Percentiles rank a stretch among this genome's conserved stretches.
These are phyloP conservation scores for Stereocaulon alpinum DNA, from an alignment of 495 filamentous ascomycete genomes.

Conservation along the genomic window DNA sequence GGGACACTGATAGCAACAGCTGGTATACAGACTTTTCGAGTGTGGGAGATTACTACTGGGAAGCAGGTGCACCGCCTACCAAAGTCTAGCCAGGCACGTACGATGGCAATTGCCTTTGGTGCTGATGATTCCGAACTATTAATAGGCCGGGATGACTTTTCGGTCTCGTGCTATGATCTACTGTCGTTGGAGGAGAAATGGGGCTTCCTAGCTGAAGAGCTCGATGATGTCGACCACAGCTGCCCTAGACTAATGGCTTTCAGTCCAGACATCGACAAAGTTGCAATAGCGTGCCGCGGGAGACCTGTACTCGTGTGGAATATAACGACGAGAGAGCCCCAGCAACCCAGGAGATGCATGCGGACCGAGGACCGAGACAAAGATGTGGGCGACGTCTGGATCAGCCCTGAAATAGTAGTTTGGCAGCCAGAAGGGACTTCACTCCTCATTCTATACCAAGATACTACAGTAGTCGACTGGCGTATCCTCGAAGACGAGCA, in stretches of 20 bases:
- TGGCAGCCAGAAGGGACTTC: constrained; percentile 23
- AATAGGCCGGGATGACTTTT: too few species aligned
- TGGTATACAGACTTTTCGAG: too few species aligned
- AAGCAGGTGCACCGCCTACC: too few species aligned
- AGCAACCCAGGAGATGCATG: constrained; percentile 15
- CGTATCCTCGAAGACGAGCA: constrained; percentile 10
- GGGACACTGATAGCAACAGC: not conserved
- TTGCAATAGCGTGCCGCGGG: constrained; percentile 19
- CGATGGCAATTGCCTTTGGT: too few species aligned
- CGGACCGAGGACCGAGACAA: constrained; percentile 3
- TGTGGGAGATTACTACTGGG: too few species aligned
- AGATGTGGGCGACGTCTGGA: constrained; percentile 17
- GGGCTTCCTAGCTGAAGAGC: too few species aligned
- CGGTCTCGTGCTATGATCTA: too few species aligned
- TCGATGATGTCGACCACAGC: too few species aligned
- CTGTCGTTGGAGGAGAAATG: too few species aligned
- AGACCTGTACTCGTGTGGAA: constrained; percentile 17
- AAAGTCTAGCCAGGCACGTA: too few species aligned
- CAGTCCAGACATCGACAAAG: constrained; percentile 11
- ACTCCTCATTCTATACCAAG: constrained; percentile 24
- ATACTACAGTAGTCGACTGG: constrained; percentile 26
- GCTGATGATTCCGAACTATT: too few species aligned
- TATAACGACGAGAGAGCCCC: not conserved
- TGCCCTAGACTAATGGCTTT: constrained; percentile 6
- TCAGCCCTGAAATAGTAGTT: constrained; percentile 15